Conservation (phyloP, 768 basidiomycete species). For the Boletus eberwhitei region DNA sequence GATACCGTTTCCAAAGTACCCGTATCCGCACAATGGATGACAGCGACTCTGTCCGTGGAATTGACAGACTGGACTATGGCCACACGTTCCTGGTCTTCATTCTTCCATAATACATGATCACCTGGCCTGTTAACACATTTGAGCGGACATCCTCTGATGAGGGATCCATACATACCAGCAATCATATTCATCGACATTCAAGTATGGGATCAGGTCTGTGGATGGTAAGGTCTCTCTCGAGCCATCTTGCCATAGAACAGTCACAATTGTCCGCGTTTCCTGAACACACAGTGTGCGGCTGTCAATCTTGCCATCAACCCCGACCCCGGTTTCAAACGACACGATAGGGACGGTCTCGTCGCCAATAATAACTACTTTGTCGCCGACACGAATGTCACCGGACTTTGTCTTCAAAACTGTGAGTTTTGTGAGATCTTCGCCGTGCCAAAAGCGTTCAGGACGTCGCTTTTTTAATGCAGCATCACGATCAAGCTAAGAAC, state of each 20-base stretch:
- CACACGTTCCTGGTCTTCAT: constrained; percentile 60
- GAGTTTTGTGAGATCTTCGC: constrained; percentile 58
- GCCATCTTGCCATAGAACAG: constrained; percentile 89
- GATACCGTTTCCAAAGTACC: constrained; percentile 64
- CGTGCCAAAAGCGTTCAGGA: constrained; percentile 75
- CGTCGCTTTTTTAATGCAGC: constrained; percentile 56
- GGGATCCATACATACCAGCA: constrained; percentile 58
- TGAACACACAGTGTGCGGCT: constrained; percentile 61
- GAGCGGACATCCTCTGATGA: not conserved
- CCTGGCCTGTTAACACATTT: constrained; percentile 64
- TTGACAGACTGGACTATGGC: constrained; percentile 81
- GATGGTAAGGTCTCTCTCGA: constrained; percentile 57
- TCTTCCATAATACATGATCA: constrained; percentile 83
- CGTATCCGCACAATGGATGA: constrained; percentile 55
- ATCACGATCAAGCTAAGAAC: constrained; percentile 53
- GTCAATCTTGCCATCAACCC: constrained; percentile 43
- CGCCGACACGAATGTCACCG: constrained; percentile 71
- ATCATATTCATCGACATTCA: constrained; percentile 89
- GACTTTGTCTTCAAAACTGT: constrained; percentile 58
- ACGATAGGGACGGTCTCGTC: constrained; percentile 48
- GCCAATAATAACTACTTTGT: constrained; percentile 63
- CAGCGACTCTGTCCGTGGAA: constrained; percentile 66
- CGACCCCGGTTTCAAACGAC: constrained; percentile 54
- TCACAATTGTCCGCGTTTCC: constrained; percentile 66
- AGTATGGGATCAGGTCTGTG: constrained; percentile 71